Conservation (phyloP, 306 rosid species). For the Ormosia semicastrata region DNA sequence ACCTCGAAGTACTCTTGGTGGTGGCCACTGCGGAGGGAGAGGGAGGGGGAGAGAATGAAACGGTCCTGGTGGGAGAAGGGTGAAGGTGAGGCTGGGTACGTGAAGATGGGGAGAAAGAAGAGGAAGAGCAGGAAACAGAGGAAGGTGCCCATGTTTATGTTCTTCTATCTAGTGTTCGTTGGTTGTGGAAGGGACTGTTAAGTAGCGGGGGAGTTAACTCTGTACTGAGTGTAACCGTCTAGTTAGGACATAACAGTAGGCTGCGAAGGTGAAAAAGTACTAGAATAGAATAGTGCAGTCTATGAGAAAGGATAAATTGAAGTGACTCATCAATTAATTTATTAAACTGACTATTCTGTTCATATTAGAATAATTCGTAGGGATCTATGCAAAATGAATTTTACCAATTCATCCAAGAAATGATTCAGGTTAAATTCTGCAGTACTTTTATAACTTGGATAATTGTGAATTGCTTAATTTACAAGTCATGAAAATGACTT, state of each 20-base stretch:
- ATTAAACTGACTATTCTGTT: too few species aligned
- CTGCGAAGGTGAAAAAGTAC: too few species aligned
- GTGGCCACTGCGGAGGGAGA: neutral
- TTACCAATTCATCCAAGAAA: neutral
- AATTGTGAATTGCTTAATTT: neutral
- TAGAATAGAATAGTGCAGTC: too few species aligned
- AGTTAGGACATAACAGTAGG: too few species aligned
- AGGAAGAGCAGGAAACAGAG: neutral
- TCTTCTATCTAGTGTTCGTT: neutral
- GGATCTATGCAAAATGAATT: too few species aligned
- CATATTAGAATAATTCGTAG: too few species aligned
- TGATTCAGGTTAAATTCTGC: neutral
- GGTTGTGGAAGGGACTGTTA: neutral
- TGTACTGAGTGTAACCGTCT: too few species aligned
- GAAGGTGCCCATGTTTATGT: constrained; percentile 26
- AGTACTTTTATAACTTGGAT: neutral
- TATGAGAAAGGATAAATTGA: too few species aligned
- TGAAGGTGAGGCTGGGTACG: constrained; percentile 13
- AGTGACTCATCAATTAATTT: too few species aligned
- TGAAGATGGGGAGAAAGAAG: neutral
- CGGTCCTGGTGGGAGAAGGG: constrained; percentile 43
- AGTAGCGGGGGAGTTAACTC: neutral
- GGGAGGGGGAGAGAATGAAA: constrained; percentile 26
- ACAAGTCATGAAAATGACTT: neutral
- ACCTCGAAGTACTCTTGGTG: constrained; percentile 56